These are phyloP conservation scores for Chaetomiaceae sp. DNA, from an alignment of 2,329 filamentous ascomycete species.

Conservation along the genomic window DNA sequence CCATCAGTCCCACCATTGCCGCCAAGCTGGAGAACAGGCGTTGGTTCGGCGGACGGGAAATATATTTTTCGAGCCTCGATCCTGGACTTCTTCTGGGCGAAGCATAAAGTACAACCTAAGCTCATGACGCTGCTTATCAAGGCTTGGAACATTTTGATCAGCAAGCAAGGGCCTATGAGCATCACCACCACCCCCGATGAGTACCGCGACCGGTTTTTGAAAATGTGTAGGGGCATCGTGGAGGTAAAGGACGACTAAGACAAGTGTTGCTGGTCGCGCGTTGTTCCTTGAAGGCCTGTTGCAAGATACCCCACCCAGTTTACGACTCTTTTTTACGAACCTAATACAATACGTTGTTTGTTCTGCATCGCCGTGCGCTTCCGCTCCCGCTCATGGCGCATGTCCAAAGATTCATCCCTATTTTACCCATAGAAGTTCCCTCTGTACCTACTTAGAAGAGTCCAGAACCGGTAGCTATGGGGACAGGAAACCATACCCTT, in stretches of 20 bases:
- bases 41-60: slow-evolving; percentile 57
- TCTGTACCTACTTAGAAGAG: no score
- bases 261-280: not conserved
- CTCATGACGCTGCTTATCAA: slow-evolving; percentile 63
- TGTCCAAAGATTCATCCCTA: no score
- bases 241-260: slow-evolving; percentile 28
- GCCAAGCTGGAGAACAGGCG: slow-evolving; percentile 57
- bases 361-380: no score
- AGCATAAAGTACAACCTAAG: slow-evolving; percentile 63
- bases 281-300: no score
- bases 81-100: slow-evolving; percentile 76
- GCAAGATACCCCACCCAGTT: no score
- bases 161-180: slow-evolving; percentile 65
- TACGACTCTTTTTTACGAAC: no score
- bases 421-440: no score
- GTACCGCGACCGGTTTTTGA: slow-evolving; percentile 54
- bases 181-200: slow-evolving; percentile 67
- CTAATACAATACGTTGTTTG: no score
- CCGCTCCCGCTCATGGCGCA: no score
- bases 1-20: slow-evolving; percentile 34
- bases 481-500: no score
- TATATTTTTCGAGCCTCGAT: slow-evolving; percentile 65
- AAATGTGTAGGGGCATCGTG: slow-evolving; percentile 40
- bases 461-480: no score
- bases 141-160: slow-evolving; percentile 57